Evolutionary conservation across 768 basidiomycete genomes (phyloP), one percentile per base, ranked within the genome.

Genomic region (Coprinopsis sp.): DNA sequence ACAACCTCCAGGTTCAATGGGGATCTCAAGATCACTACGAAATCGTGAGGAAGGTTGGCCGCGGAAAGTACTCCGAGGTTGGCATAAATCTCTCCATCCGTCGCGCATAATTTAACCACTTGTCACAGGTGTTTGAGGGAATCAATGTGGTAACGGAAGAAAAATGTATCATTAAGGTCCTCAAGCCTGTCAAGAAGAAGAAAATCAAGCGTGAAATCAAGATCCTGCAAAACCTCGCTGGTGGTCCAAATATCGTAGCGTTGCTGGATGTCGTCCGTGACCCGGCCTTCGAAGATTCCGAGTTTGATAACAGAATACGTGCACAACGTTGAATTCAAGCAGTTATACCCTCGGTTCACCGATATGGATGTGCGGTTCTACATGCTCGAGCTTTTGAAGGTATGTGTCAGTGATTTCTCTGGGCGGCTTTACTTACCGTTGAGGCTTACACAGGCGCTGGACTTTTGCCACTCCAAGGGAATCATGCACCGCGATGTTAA

Each of bases 141-240:
- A 81, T 95, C 59, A 90, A 94, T 63, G 82, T 92, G 51, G 81
- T 87, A 42, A 87, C 84, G 51, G 88, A 91, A 58, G 87, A 90
- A 68, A 94, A 94, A 69, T 94, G 92, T 65, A 95, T 95, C 67
- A 93, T 98, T 72, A 98, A 98, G 66, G 95, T 98, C 25, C 77
- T 98, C 55, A 98, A 98, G 66, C 95, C 95, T 0, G 94, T 98
- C 31, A 98, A 98, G 79, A 97, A 98, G 82, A 98, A 98, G 81
- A 98, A 98, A 72, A 97, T 97, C 69, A 97, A 97, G 72, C 79
- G 95, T 53, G 95, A 98, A 71, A 96, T 98, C 65, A 97, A 97
- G 75, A 95, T 98, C 59, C 71, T 98, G 21, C 92, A 94, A 68
- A 96, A 97, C 64, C 76, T 98, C 24, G 91, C 93, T 0, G 94